Conservation (phyloP, 2,329 filamentous ascomycete species). For the Gnomoniopsis sp. region DNA sequence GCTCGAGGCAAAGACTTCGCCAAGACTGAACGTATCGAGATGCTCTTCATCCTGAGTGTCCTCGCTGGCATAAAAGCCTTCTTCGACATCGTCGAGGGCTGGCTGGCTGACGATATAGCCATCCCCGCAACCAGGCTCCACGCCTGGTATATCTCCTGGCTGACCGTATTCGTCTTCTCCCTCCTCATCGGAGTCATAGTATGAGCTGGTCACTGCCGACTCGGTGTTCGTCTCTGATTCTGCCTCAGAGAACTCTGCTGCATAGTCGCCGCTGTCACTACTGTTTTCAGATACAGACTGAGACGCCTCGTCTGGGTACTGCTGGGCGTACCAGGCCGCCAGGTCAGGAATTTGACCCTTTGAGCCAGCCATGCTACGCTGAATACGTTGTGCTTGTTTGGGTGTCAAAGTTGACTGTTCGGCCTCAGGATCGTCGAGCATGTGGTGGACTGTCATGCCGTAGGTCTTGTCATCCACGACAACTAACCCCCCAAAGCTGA, state of each 20-base stretch:
- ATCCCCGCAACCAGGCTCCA: conserved; percentile 71
- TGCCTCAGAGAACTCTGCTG: conserved; percentile 60
- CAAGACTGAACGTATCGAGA: conserved; percentile 74
- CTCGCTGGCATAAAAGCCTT: conserved; percentile 74
- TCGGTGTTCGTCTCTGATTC: conserved; percentile 54
- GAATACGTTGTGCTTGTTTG: conserved; percentile 19
- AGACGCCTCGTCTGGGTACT: conserved; percentile 33
- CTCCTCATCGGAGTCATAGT: conserved; percentile 41
- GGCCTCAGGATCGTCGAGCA: conserved; percentile 71
- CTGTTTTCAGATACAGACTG: conserved; percentile 33
- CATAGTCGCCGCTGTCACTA: conserved; percentile 50
- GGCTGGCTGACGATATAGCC: conserved; percentile 86
- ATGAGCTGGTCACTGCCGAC: conserved; percentile 50
- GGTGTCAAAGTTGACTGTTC: conserved; percentile 16
- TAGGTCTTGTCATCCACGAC: conserved; percentile 80
- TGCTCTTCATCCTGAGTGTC: conserved; percentile 77
- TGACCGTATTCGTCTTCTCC: conserved; percentile 52
- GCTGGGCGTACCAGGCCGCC: conserved; percentile 39
- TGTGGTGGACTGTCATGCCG: conserved; percentile 96
- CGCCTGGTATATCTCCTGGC: conserved; percentile 73
- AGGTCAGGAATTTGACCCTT: conserved; percentile 30
- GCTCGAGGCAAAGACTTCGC: conserved; percentile 84
- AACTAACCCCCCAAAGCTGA: conserved; percentile 85
- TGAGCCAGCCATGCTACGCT: conserved; percentile 21
- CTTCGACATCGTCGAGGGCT: conserved; percentile 80